Percentiles rank a stretch among this genome's conserved stretches.
These are phyloP conservation scores for Claviceps digitariae DNA, from an alignment of 2,329 filamentous ascomycete species.

Conservation along the genomic window DNA sequence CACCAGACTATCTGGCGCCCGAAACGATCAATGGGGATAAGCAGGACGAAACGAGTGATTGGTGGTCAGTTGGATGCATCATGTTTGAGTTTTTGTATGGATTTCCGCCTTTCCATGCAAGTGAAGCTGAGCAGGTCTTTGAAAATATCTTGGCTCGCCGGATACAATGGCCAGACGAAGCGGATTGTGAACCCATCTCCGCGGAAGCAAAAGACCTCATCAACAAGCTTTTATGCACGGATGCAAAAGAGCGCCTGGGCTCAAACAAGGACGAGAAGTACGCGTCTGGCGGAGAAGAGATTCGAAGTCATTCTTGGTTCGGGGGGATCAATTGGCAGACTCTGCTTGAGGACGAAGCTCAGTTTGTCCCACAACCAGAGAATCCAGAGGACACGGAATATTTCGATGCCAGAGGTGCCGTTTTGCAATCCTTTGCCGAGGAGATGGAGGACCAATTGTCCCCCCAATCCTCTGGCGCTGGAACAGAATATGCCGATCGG, in stretches of 20 bases:
- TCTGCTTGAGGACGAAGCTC: slow-evolving; percentile 84
- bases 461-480: slow-evolving; percentile 54
- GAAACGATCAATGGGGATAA: slow-evolving; percentile 93
- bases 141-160: slow-evolving; percentile 85
- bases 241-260: slow-evolving; percentile 71
- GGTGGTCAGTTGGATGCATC: slow-evolving; percentile 99
- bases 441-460: slow-evolving; percentile 85
- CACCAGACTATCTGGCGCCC: slow-evolving; percentile 90
- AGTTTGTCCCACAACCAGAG: slow-evolving; percentile 84
- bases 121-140: slow-evolving; percentile 84
- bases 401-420: slow-evolving; percentile 84
- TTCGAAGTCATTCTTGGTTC: slow-evolving; percentile 84
- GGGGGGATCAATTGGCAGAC: slow-evolving; percentile 77
- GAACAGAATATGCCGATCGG: slow-evolving; percentile 69
- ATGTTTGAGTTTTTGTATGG: slow-evolving; percentile 93
- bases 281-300: slow-evolving; percentile 75
- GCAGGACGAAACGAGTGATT: slow-evolving; percentile 97
- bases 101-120: slow-evolving; percentile 83
- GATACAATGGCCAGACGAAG: slow-evolving; percentile 84
- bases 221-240: slow-evolving; percentile 76
- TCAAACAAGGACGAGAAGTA: slow-evolving; percentile 76
- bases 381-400: slow-evolving; percentile 98
- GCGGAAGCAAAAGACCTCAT: slow-evolving; percentile 87
- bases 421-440: slow-evolving; percentile 80
- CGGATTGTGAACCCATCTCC: slow-evolving; percentile 60